phyloP scores from a whole-genome alignment of 352 stramenopile species.

The Thraustotheca clavata region DNA sequence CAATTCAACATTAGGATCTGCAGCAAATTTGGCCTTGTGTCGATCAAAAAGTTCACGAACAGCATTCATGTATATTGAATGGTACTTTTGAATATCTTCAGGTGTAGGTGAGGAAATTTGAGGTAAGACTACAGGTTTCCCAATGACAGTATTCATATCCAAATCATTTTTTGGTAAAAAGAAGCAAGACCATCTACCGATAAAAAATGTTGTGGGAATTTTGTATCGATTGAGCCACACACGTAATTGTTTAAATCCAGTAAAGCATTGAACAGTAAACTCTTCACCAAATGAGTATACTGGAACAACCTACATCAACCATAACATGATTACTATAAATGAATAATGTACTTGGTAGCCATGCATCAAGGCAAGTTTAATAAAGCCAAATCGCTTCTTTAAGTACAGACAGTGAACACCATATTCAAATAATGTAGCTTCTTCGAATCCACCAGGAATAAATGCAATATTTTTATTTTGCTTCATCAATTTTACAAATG shows the following conservation, averaged over 20 bases:
- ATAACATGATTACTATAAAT: not conserved
- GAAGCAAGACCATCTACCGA: conserved; percentile 63
- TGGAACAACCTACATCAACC: conserved; percentile 30
- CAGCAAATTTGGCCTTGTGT: conserved; percentile 71
- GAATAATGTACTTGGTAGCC: conserved; percentile 64
- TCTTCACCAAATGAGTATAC: conserved; percentile 91
- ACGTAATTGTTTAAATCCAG: conserved; percentile 60
- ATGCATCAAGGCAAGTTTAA: conserved; percentile 87
- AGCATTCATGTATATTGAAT: conserved; percentile 76
- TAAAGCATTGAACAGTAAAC: conserved; percentile 74
- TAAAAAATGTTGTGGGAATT: conserved; percentile 73
- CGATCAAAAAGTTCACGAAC: conserved; percentile 79
- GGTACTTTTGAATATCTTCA: conserved; percentile 82
- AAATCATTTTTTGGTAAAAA: conserved; percentile 70
- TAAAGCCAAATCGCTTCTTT: conserved; percentile 86
- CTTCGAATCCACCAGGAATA: conserved; percentile 90
- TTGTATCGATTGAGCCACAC: conserved; percentile 75
- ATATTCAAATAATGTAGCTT: conserved; percentile 83
- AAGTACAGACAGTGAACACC: conserved; percentile 85
- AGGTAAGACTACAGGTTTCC: conserved; percentile 76
- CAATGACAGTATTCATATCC: conserved; percentile 83
- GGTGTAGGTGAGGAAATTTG: conserved; percentile 74
- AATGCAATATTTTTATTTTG: conserved; percentile 57
- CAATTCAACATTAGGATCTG: conserved; percentile 39
- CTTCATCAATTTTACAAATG: conserved; percentile 39